Evolutionary conservation across 2,329 filamentous ascomycete species (phyloP), one percentile per base, ranked within the genome.

Genomic region (Lachnellula arida): DNA sequence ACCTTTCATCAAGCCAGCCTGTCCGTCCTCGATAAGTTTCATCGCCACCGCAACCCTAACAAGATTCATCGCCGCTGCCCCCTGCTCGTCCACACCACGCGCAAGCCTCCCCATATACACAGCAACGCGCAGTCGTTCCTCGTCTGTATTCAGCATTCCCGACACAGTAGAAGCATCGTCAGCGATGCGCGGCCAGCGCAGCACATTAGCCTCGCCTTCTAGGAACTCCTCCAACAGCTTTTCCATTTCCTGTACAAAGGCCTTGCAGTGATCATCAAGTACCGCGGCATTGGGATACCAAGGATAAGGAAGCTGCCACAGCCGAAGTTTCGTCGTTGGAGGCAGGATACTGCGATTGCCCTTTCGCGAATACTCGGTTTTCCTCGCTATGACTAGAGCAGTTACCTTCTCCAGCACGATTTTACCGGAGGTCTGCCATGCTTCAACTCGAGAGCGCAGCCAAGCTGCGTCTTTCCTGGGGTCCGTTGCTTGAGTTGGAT

Each of bases 251-350:
- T 50, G 22, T 1, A 44, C 55, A 34, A 60, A 56, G 7, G 28
- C 25, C 40, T 54, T 39, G 39, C 55, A 58, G 22, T 58, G 51
- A 5, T 22, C 5, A 28, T 52, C 51, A 4, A 49, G n/a, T 42
- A 52, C 43, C n/a, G n/a, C 17, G 15, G 34, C 28, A 4, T 37
- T 35, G 15, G 49, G 49, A 35, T 47, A 58, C 34, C 43, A 43
- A 8, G 55, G 55, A 17, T 55, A 58, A 28, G 58, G 58, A 39
- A 60, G 55, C 28, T 58, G 52, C 49, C 48, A 58, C 19, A 58
- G 40, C 9, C 46, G 42, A 15, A 53, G 52, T 22, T 46, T 53
- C 17, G 32, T 53, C 6, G 39, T 46, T 14, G 55, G 55, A 7
- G 55, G 52, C 15, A 56, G 43, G n/a, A 55, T 3, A 12, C n/a